Base-by-base conservation (phyloP, 2,329 filamentous ascomycete species). In the Torrubiellomyces zombiae region DNA sequence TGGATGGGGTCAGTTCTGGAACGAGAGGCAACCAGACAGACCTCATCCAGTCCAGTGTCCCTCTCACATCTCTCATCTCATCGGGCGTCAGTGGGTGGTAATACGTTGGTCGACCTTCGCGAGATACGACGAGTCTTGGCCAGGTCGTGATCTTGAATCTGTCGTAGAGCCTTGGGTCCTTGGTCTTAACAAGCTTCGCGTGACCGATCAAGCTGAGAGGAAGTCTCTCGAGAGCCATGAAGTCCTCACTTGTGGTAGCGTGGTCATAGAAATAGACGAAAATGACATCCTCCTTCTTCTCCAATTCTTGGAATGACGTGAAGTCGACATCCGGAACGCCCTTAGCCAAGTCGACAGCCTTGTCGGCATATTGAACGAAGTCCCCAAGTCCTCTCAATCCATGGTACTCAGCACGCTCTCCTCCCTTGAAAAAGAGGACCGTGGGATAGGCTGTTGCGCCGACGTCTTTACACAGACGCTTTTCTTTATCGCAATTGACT, bases 191-290 rank as follows among this genome's bases (percentile, higher is more conserved):
- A 26, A 98, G 60, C 48, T 80, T 89, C 15, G 81, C 89, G 44
- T 82, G 83, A 16, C 86, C 89, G 31, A 98, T 82, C 29, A 98
- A 64, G 48, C 73, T 85, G 27, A 95, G 62, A 10, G 82, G 81
- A 16, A 98, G 57, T 19, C 83, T 73, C 34, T 95, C 82, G 21
- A 98, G 59, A 13, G 86, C 85, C 38, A 66, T 62, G 43, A 98
- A 93, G 45, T 98, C 89, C 52, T 98, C 89, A 21, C 63, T 74
- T 0, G 83, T 91, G 2, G 86, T 94, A 9, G 89, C 89, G 38
- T 92, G 75, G 45, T 98, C 89, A 51, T 94, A 98, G 51, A 95
- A 92, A 57, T 95, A 98, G 37, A 93, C 57, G 50, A 98, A 98
- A 27, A 95, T 76, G 32, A 98, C 89, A 32, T 95, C 85, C 40